Evolutionary conservation across 176 grass and related monocot genomes (phyloP).

Genomic region (Urochloa ruziziensis): DNA sequence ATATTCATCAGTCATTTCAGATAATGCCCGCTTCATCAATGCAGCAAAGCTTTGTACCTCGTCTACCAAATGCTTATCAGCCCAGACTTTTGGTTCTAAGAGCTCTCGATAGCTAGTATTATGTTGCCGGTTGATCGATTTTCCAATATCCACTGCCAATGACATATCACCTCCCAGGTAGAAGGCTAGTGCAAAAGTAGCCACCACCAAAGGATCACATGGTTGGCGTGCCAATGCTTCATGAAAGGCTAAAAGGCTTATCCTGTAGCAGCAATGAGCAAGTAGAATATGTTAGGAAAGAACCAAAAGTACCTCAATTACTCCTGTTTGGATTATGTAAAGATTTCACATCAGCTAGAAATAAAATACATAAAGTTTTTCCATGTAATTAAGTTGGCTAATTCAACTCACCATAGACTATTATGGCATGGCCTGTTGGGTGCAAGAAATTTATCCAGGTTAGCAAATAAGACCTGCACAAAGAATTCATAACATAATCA

Average conservation of each 20-base stretch:
- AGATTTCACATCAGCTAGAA: not conserved
- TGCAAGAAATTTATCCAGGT: constrained; percentile 88
- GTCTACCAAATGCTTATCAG: constrained; percentile 45
- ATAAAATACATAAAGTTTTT: not conserved
- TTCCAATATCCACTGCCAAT: constrained; percentile 67
- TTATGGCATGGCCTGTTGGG: constrained; percentile 80
- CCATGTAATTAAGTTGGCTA: constrained; percentile 15
- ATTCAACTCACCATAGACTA: constrained; percentile 79
- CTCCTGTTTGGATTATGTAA: not conserved
- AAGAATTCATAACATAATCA: not conserved
- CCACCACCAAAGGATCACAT: constrained; percentile 71
- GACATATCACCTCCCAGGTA: constrained; percentile 83
- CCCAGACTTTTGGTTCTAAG: constrained; percentile 46
- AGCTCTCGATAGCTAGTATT: constrained; percentile 63
- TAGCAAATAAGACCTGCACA: constrained; percentile 72
- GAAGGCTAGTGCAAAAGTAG: constrained; percentile 76
- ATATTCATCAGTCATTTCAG: constrained; percentile 73
- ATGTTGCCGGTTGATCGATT: constrained; percentile 59
- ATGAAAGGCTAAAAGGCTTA: constrained; percentile 89
- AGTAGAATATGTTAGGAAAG: not conserved
- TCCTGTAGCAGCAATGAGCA: constrained; percentile 43
- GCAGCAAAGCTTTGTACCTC: constrained; percentile 53
- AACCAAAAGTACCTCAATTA: not conserved
- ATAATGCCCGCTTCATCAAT: constrained; percentile 49
- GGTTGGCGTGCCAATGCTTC: constrained; percentile 65